Base-by-base conservation (phyloP, 768 basidiomycete genomes). In the Russula virescens region DNA sequence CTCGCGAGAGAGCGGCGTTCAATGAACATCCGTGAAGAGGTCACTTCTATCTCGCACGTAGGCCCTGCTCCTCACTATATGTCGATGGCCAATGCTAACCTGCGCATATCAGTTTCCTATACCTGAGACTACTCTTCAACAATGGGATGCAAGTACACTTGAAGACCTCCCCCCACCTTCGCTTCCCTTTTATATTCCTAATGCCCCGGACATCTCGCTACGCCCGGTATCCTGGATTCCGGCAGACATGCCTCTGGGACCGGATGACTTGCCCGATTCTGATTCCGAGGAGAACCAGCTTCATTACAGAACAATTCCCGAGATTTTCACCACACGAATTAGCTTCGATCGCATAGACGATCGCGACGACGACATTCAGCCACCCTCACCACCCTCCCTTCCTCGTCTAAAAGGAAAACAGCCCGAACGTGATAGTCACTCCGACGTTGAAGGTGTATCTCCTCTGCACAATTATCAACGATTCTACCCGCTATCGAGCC, bases 121-220 rank as follows among this genome's bases (percentile, higher is more conserved):
- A 35, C 42, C 59, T 8, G 51, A 61, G 50, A 26, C 5, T 26
- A 67, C 60, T 14, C 64, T 67, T 9, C 63, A 46, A 40, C 45
- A 52, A 38, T 67, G 66, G 66, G 55, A 67, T 16, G 63, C 54
- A 31, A 58, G 58, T 42, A 60, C 58, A 19, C 26, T 60, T 23
- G 63, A 65, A 31, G 63, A 59, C 55, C 35, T 58, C 14, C 42
- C 45, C n/a, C 10, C 52, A 2, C 54, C 55, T 3, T 35, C 53
- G 16, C 55, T 50, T 23, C 65, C 46, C 10, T 65, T 45, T 31
- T 51, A 51, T 31, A 25, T 64, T n/a, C 52, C 58, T 1, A 31
- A 34, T 13, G 19, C 63, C 0, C 62, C 55, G 52, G 43, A 48
- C 26, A 43, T 65, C 28, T 48, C 43, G 23, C 31, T 65, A 4